Evolutionary conservation across 768 basidiomycete species (phyloP).

Genomic region (Symmetrospora coprosmae): DNA sequence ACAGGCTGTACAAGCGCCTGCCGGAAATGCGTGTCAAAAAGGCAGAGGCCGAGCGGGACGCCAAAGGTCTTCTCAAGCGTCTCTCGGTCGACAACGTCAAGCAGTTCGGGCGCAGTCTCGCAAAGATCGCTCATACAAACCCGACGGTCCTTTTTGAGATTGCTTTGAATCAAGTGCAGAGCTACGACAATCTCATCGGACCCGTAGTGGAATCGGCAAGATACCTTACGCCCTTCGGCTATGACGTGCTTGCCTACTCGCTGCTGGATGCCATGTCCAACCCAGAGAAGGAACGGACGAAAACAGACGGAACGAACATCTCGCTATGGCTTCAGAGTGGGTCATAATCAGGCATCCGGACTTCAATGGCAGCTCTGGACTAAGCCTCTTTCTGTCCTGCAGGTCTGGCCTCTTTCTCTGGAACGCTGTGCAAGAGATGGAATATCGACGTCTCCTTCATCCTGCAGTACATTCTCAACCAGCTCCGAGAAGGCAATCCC

Average conservation of each 20-base stretch:
- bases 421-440: slow-evolving; percentile 70
- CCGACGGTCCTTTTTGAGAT: slow-evolving; percentile 80
- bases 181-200: slow-evolving; percentile 80
- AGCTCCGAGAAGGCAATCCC: slow-evolving; percentile 64
- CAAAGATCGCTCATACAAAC: slow-evolving; percentile 85
- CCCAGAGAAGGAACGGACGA: slow-evolving; percentile 63
- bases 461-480: slow-evolving; percentile 79
- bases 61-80: slow-evolving; percentile 75
- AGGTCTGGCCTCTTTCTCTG: slow-evolving; percentile 83
- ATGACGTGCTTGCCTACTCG: slow-evolving; percentile 78
- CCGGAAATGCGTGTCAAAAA: slow-evolving; percentile 64
- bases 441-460: slow-evolving; percentile 50
- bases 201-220: slow-evolving; percentile 78
- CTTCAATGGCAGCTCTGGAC: slow-evolving; percentile 26
- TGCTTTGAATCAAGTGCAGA: slow-evolving; percentile 84
- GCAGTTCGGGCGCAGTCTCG: slow-evolving; percentile 68
- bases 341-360: slow-evolving; percentile 47
- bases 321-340: slow-evolving; percentile 85
- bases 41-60: slow-evolving; percentile 71
- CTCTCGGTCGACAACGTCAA: slow-evolving; percentile 49
- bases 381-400: slow-evolving; percentile 42
- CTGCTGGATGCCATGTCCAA: slow-evolving; percentile 77
- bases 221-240: slow-evolving; percentile 82
- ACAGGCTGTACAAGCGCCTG: slow-evolving; percentile 54
- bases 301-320: slow-evolving; percentile 80